Evolutionary conservation across 495 filamentous ascomycete species (phyloP), one percentile per base, ranked within the genome.

Genomic region (Daldinia childiae): DNA sequence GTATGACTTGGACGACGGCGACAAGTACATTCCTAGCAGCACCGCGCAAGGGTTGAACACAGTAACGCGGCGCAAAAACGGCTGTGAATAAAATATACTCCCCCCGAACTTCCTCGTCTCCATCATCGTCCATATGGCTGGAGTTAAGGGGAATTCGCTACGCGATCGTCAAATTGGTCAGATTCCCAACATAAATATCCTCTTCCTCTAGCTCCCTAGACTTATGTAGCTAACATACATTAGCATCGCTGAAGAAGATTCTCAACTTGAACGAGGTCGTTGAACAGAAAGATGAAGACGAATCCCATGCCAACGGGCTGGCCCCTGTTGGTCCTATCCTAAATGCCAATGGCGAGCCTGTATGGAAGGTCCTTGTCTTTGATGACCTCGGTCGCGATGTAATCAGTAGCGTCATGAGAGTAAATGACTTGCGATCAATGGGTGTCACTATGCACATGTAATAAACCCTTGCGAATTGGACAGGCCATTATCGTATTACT

Each of bases 391-490:
- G 84, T 11, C 85, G 88, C 65, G 84, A 91, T 79, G 83, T 90
- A 41, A 98, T 99, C 72, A 97, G 94, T 82, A 97, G 93, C 74
- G 94, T 99, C 6, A 83, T 99, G 36, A 85, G 94, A 66, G 96
- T 99, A 36, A 97, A 93, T 69, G 95, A 98, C 80, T 86, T 99
- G 65, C 85, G 95, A 59, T 88, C 90, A 50, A 94, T 93, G 89
- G 96, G 96, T 11, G 92, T 99, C 54, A 99, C 96, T 14, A 97
- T 98, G 83, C 95, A 99, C 81, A 90, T 98, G 91, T 94, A 74
- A 38, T 38, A 59, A 29, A 32, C 30, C 30, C 30, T 12, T 14
- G 9, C 41, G 19, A 19, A 24, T 14, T 34, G n/a, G 52, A 50
- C 52, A 34, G n/a, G 29, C 34, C 0, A 29, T 17, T 9, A 15